Evolutionary conservation across 2,329 filamentous ascomycete genomes (phyloP).

Genomic region (Juglanconis juglandina): DNA sequence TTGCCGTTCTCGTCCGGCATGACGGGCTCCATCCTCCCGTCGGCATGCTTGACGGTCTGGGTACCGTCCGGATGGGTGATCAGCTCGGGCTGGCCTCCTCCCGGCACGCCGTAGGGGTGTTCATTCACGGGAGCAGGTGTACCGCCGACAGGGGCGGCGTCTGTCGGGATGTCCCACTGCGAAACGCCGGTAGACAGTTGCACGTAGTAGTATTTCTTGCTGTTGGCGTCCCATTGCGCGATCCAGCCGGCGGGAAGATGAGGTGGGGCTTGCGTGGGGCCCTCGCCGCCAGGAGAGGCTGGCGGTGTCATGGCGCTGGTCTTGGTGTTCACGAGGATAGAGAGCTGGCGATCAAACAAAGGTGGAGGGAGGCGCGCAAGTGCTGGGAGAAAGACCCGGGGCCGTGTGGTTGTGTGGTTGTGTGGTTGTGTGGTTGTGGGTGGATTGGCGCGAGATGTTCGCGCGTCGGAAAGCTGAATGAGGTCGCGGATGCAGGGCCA

Average conservation of each 20-base stretch:
- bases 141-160: constrained; percentile 59
- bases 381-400: too few species aligned
- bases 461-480: too few species aligned
- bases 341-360: not conserved
- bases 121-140: constrained; percentile 54
- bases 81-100: constrained; percentile 41
- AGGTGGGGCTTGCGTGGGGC: constrained; percentile 58
- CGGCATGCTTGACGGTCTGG: constrained; percentile 58
- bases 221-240: constrained; percentile 64
- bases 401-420: too few species aligned
- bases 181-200: constrained; percentile 69
- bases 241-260: constrained; percentile 64
- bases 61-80: constrained; percentile 62
- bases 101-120: constrained; percentile 60
- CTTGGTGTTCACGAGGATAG: not conserved
- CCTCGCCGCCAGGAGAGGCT: constrained; percentile 55
- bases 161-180: constrained; percentile 70
- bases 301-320: constrained; percentile 49
- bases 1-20: constrained; percentile 37
- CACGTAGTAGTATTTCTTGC: constrained; percentile 68
- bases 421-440: too few species aligned
- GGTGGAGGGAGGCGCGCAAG: not conserved
- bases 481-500: too few species aligned
- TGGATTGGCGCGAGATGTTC: too few species aligned
- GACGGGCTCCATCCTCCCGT: constrained; percentile 59